Percentiles rank a stretch among this genome's conserved stretches.
Conservation (phyloP, 768 basidiomycete genomes). For the Paxillus ammoniavirescens region DNA sequence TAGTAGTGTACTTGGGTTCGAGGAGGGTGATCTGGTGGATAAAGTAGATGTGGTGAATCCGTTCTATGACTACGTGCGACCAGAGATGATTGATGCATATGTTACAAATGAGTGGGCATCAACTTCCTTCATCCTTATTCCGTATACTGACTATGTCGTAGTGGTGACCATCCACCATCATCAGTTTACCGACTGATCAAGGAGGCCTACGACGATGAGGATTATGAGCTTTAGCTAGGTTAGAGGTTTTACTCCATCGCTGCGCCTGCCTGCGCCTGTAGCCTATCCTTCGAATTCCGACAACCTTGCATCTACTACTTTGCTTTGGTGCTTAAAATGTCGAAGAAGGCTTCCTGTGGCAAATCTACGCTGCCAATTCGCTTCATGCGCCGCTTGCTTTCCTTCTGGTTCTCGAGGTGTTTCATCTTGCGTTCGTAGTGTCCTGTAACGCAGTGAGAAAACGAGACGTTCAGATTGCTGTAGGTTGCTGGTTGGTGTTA, state of each 20-base stretch:
- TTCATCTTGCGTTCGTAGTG: conserved; percentile 94
- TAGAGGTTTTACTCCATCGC: not conserved
- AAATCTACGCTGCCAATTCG: conserved; percentile 84
- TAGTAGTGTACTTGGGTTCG: conserved; percentile 66
- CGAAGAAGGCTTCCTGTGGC: conserved; percentile 95
- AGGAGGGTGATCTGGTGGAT: conserved; percentile 77
- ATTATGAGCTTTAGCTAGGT: conserved; percentile 58
- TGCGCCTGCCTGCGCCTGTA: not conserved
- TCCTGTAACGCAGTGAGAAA: conserved; percentile 37
- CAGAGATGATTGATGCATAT: conserved; percentile 89
- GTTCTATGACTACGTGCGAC: conserved; percentile 94
- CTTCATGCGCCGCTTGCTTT: conserved; percentile 88
- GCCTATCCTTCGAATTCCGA: not conserved
- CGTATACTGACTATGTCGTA: conserved; percentile 30
- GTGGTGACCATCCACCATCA: conserved; percentile 95
- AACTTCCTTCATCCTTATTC: conserved; percentile 8
- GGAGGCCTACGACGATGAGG: conserved; percentile 95
- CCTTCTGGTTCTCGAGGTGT: conserved; percentile 87
- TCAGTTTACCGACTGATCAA: conserved; percentile 91
- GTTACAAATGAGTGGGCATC: conserved; percentile 92
- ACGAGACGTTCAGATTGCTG: not conserved
- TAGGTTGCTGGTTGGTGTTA: not conserved
- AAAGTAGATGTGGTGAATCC: conserved; percentile 93
- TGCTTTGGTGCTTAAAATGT: conserved; percentile 69
- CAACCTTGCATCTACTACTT: conserved; percentile 13